Evolutionary conservation across 2,329 filamentous ascomycete genomes (phyloP).

Genomic region (Aspergillus sp.): DNA sequence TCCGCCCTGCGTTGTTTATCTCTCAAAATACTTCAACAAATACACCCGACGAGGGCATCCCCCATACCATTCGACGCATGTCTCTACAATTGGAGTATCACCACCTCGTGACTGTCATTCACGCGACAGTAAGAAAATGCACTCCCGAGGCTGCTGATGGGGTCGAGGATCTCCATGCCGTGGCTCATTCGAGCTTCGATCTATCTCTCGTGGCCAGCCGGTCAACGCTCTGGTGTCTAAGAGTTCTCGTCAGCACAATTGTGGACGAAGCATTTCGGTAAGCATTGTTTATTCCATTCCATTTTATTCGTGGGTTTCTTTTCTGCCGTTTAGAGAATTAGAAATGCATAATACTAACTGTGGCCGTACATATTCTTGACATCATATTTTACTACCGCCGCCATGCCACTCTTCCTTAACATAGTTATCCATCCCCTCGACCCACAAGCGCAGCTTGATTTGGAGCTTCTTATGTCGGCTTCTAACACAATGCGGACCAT

Average conservation of each 20-base stretch:
- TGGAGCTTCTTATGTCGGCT: constrained; percentile 11
- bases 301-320: too few species aligned
- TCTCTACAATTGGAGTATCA: constrained; percentile 11
- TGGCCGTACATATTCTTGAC: constrained; percentile 5
- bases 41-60: background rate
- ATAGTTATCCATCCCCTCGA: constrained; percentile 12
- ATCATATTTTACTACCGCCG: constrained; percentile 7
- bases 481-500: constrained; percentile 7
- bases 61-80: constrained; percentile 4
- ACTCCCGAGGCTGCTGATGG: constrained; percentile 3
- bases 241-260: constrained; percentile 2
- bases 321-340: too few species aligned
- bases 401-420: constrained; percentile 11
- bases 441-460: constrained; percentile 6
- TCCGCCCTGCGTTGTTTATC: constrained; percentile 9
- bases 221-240: constrained; percentile 9
- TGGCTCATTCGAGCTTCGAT: constrained; percentile 15
- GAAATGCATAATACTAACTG: too few species aligned
- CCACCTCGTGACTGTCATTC: constrained; percentile 9
- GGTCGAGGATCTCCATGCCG: constrained; percentile 7
- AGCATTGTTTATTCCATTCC: too few species aligned
- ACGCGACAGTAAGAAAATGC: constrained; percentile 12
- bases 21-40: constrained; percentile 4
- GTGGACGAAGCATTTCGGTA: constrained; percentile 7
- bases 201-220: constrained; percentile 9